Evolutionary conservation across 2,329 filamentous ascomycete species (phyloP), one percentile per base, ranked within the genome.

Genomic region (Aureobasidium sp.): DNA sequence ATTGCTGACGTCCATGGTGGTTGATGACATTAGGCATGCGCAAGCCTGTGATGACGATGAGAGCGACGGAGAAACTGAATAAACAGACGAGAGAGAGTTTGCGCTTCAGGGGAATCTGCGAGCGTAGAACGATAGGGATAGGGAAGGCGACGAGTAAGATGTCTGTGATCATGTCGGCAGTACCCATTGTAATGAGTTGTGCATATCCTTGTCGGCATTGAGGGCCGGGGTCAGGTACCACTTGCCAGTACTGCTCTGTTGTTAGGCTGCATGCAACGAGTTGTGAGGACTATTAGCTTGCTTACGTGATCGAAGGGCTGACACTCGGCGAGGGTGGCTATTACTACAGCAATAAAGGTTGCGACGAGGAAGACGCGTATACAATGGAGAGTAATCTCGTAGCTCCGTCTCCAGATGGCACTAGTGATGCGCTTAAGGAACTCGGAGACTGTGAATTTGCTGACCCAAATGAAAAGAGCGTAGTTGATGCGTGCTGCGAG

Each of bases 171-270:
- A 96, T 86, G 71, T 97, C 94, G 73, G 88, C 89, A 5, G 84
- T 81, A n/a, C 90, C 91, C 87, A 96, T 94, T 32, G 90, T 92
- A 65, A 97, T 79, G 55, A 97, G 83, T 69, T 97, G 91, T 15
- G 84, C 89, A 69, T 89, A 95, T 52, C 90, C 92, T 74, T 92
- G 87, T 52, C 94, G 88, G 72, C 94, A 99, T 69, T 84, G 82
- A 34, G 88, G 85, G 41, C 91, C 91, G 2, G 94, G 93, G 71
- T 96, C 90, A 2, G 94, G 82, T 0, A 78, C 66, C 57, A 84
- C 78, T 67, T 83, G 81, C 81, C 81, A 85, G 69, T 84, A 83
- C 55, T 59, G 34, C 1, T 7, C 13, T 34, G 29, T 5, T 39
- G 55, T 59, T 49, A 59, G 55, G 21, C 6, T 1, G 8, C 27